Evolutionary conservation across 805 yeast species (phyloP), one percentile per base, ranked within the genome.

Genomic region (Sungouiella blattae): DNA sequence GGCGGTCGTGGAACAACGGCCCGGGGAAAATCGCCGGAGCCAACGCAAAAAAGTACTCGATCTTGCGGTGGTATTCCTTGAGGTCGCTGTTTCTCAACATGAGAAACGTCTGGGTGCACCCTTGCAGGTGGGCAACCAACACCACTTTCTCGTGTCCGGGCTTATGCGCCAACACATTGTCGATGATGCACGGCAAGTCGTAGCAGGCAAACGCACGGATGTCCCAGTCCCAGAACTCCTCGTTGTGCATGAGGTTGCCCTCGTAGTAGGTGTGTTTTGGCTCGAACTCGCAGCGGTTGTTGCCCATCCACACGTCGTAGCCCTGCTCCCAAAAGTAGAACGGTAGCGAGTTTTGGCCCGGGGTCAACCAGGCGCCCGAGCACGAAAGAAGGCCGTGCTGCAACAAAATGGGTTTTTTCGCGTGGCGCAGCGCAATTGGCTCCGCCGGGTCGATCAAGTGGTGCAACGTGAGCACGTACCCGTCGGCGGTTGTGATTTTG

Each of bases 21-120:
- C 98, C 98, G 0, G 95, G 94, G 53, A 77, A 93, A 2, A 88
- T 80, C 0, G 98, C 98, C 0, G 98, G 98, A 0, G 97, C 85
- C 35, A 91, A 60, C 0, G 91, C 86, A 18, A 86, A 67, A 51
- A 87, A 86, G 35, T 75, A 71, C 36, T 80, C 80, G 13, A 91
- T 57, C 42, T 78, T 80, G 4, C 64, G 60, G 30, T 78, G 77
- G 25, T 77, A 46, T 2, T 51, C 46, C 4, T 33, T 25, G 25
- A 63, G 49, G 13, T 61, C 47, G 4, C 47, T 52, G 42, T 65
- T 64, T 12, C 83, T 72, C 23, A 93, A 63, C 31, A 87, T 76
- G 49, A 84, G 62, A 36, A 87, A 83, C 0, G 83, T 71, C 57
- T 89, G 96, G 0, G 96, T 78, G 2, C 96, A 88, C 1, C 98